phyloP scores from a whole-genome alignment of 768 basidiomycete species.

The Filobasidium floriforme region DNA sequence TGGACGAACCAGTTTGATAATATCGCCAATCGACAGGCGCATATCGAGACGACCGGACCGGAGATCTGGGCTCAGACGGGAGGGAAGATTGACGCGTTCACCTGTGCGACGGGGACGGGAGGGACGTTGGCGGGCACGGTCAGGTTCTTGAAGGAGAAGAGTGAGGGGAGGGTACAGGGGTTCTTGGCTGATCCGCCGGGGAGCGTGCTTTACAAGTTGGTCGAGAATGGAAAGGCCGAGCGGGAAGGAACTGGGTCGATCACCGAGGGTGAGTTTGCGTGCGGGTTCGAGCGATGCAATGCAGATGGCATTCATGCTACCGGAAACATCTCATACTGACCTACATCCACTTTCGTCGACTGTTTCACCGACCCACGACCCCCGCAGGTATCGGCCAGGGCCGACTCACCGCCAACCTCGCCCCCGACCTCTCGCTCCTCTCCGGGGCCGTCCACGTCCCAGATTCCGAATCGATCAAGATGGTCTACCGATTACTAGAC shows the following conservation, averaged over 20 bases:
- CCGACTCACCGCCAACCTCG: conserved; percentile 83
- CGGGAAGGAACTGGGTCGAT: conserved; percentile 43
- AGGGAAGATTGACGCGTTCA: conserved; percentile 69
- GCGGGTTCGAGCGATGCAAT: too few relatives aligned
- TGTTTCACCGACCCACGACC: too few relatives aligned
- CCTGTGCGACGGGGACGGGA: conserved; percentile 90
- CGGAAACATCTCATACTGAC: too few relatives aligned
- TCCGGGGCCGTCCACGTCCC: conserved; percentile 77
- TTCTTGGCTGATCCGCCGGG: conserved; percentile 98
- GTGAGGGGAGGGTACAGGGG: conserved; percentile 66
- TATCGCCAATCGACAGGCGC: conserved; percentile 76
- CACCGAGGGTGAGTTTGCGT: conserved; percentile 43
- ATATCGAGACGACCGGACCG: conserved; percentile 85
- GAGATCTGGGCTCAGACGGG: conserved; percentile 89
- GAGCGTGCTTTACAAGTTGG: conserved; percentile 75
- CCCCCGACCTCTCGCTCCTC: conserved; percentile 66
- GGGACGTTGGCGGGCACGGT: conserved; percentile 89
- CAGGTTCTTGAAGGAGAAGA: conserved; percentile 73
- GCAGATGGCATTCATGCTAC: too few relatives aligned
- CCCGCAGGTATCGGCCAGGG: conserved; percentile 93
- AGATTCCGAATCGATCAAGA: conserved; percentile 80
- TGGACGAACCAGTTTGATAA: conserved; percentile 99
- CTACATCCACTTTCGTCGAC: too few relatives aligned
- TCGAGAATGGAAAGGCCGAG: conserved; percentile 59
- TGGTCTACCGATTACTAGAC: conserved; percentile 88